These are phyloP conservation scores for Chytriomyces sp. DNA, from an alignment of 192 early-diverging fungal genomes.

Conservation along the genomic window DNA sequence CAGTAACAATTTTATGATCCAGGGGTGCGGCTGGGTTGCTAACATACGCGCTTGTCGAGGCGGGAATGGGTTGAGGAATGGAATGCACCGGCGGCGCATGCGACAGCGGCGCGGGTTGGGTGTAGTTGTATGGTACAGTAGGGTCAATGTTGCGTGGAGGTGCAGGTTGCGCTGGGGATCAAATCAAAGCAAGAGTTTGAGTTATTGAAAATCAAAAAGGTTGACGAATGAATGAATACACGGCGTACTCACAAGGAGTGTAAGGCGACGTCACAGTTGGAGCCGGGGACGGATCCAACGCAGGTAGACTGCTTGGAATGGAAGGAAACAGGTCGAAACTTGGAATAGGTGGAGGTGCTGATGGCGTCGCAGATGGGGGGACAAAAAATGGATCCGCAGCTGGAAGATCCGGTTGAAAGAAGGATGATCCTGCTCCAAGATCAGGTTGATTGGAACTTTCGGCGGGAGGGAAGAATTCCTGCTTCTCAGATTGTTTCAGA, in stretches of 20 bases:
- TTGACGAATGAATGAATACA: no score
- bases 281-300: conserved; percentile 10
- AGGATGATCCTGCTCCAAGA: no score
- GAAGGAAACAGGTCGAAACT: conserved; percentile 24
- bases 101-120: conserved; percentile 8
- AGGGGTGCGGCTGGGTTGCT: conserved; percentile 21
- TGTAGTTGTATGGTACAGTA: background rate
- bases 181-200: no score
- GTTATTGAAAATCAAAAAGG: no score
- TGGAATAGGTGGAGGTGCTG: conserved; percentile 15
- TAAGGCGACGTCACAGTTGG: background rate
- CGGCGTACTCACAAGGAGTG: no score
- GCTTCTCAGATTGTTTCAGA: no score
- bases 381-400: conserved; percentile 35
- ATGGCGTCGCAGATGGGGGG: conserved; percentile 45
- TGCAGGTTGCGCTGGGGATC: no score
- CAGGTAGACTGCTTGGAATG: conserved; percentile 26
- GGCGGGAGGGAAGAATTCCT: no score
- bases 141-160: no score
- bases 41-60: conserved; percentile 19
- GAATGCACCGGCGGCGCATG: background rate
- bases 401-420: no score
- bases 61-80: conserved; percentile 3
- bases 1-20: conserved; percentile 51
- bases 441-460: no score